These are phyloP conservation scores for Arctostaphylos glauca DNA, from an alignment of 148 eudicot species.

Conservation along the genomic window DNA sequence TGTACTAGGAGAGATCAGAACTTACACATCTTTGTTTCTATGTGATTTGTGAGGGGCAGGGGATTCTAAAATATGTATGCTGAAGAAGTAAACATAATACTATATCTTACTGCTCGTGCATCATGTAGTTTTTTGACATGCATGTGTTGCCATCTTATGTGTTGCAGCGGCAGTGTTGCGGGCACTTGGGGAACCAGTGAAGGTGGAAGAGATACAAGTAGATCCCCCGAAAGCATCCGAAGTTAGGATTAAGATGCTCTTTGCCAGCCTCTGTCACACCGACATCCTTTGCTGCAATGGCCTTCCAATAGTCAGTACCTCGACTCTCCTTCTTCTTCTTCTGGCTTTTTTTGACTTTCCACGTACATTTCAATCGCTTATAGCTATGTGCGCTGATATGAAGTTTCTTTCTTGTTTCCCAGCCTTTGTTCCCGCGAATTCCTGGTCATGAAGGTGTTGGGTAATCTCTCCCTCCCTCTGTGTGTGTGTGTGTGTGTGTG, in stretches of 20 bases:
- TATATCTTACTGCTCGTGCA: not conserved
- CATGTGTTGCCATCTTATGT: not conserved
- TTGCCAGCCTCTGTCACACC: constrained; percentile 50
- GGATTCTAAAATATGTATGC: not conserved
- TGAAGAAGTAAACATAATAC: no score
- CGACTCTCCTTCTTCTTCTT: not conserved
- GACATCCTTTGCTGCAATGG: constrained; percentile 39
- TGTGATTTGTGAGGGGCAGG: not conserved
- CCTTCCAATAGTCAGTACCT: constrained; percentile 27
- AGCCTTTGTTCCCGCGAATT: constrained; percentile 47
- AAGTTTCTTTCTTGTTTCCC: not conserved
- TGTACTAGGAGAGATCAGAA: not conserved
- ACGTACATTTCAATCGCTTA: not conserved
- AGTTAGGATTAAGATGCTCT: constrained; percentile 46
- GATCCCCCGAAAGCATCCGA: constrained; percentile 41
- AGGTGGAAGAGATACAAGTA: constrained; percentile 46
- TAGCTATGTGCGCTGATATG: not conserved
- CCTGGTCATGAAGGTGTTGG: constrained; percentile 63
- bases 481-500: not conserved
- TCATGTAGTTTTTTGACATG: not conserved
- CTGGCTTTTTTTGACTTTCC: not conserved
- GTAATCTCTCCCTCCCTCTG: constrained; percentile 26
- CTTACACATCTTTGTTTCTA: no score
- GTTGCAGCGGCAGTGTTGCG: constrained; percentile 33
- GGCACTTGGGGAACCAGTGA: constrained; percentile 24